Percentiles rank a stretch among this genome's conserved stretches.
Evolutionary conservation across 345 rosid species (phyloP).

Genomic region (Salix dunnii): DNA sequence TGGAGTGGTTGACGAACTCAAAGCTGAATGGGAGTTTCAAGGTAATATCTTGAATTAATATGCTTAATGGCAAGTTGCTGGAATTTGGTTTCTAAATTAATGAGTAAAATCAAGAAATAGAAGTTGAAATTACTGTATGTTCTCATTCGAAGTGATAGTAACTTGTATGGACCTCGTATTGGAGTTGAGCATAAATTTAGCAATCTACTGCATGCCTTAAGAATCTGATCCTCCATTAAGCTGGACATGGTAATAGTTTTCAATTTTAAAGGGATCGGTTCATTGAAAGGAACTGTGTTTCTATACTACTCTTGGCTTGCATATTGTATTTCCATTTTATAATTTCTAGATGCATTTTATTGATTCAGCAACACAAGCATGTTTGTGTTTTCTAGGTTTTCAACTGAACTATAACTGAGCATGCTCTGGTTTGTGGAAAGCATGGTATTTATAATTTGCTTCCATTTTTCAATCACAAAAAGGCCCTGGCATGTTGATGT

Average conservation of each 20-base stretch:
- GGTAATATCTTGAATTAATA: slow-evolving; percentile 32
- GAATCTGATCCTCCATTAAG: slow-evolving; percentile 1
- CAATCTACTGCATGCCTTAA: background rate
- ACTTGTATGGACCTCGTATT: background rate
- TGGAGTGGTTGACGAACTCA: slow-evolving; percentile 79
- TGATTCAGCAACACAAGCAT: background rate
- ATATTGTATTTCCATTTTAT: background rate
- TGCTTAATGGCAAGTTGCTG: background rate
- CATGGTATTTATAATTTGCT: background rate
- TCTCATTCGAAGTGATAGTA: background rate
- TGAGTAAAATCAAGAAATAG: background rate
- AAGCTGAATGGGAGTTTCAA: slow-evolving; percentile 59
- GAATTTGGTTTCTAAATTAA: background rate
- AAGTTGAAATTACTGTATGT: background rate
- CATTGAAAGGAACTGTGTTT: background rate
- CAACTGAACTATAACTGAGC: background rate
- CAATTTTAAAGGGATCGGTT: background rate
- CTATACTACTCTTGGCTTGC: background rate
- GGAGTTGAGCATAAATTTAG: background rate
- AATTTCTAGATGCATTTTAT: background rate
- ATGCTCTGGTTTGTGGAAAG: background rate
- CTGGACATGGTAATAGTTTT: background rate
- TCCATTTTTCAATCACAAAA: background rate
- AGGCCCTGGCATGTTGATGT: background rate
- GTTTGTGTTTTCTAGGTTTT: background rate